Evolutionary conservation across 2,329 filamentous ascomycete species (phyloP).

Genomic region (Apiospora rasikravindrae): DNA sequence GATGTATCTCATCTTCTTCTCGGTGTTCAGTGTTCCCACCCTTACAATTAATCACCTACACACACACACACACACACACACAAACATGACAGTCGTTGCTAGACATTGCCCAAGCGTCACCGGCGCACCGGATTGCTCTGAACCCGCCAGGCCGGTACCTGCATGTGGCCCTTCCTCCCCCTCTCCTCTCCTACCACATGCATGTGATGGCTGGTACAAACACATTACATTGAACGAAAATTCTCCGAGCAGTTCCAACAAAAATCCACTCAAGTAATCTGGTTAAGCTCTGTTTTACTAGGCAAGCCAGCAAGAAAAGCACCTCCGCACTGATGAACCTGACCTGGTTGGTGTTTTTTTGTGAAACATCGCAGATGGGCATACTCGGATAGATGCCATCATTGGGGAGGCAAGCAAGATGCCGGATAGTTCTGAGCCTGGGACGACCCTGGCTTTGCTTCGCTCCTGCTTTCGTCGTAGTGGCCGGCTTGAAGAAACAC

Average conservation of each 20-base stretch:
- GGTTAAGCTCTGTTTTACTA: neutral
- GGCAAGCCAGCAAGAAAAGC: neutral
- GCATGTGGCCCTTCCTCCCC: neutral
- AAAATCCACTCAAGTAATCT: neutral
- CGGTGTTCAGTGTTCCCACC: neutral
- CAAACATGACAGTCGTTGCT: neutral
- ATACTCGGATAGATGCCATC: neutral
- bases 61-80: neutral
- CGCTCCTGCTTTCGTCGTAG: neutral
- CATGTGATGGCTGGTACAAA: slow-evolving; percentile 1
- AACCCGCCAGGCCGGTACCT: slow-evolving; percentile 5
- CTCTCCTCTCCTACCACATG: neutral
- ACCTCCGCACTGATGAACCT: neutral
- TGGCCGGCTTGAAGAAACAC: slow-evolving; percentile 11
- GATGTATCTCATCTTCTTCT: neutral
- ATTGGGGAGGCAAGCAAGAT: neutral
- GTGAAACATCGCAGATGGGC: neutral
- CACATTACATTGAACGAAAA: neutral
- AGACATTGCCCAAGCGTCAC: neutral
- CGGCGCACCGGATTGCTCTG: neutral
- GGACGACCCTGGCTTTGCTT: neutral
- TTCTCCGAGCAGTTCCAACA: neutral
- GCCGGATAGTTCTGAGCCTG: neutral
- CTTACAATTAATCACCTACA: neutral
- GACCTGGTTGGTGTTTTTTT: neutral